Percentiles rank a stretch among this genome's conserved stretches.
phyloP scores from a whole-genome alignment of 164 flowering plant genomes.

The Litsea cubeba region DNA sequence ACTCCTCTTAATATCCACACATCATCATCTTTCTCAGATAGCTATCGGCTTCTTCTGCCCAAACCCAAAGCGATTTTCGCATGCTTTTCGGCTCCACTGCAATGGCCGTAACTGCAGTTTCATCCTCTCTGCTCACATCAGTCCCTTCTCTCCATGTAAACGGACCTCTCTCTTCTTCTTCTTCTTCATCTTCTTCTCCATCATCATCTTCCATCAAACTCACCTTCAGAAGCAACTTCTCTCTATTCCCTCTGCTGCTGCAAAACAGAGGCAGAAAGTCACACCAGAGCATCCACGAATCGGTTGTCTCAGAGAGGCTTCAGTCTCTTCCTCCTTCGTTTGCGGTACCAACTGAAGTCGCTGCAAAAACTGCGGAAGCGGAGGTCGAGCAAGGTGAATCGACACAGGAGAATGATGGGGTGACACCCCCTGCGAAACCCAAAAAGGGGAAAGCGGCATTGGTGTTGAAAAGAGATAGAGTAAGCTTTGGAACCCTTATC shows the following conservation, averaged over 20 bases:
- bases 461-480: slow-evolving; percentile 82
- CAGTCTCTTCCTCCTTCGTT: slow-evolving; percentile 6
- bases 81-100: no score
- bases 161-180: neutral
- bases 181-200: neutral
- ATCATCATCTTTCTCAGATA: no score
- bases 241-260: neutral
- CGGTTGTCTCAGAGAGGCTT: neutral
- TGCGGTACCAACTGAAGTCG: slow-evolving; percentile 31
- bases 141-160: neutral
- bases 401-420: slow-evolving; percentile 19
- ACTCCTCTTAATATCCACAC: no score
- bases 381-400: slow-evolving; percentile 28
- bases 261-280: slow-evolving; percentile 14
- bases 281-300: neutral
- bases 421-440: slow-evolving; percentile 38
- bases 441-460: slow-evolving; percentile 91
- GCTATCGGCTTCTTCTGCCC: no score
- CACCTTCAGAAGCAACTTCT: neutral
- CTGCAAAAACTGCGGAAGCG: slow-evolving; percentile 27
- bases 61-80: no score
- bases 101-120: no score
- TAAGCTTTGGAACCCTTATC: slow-evolving; percentile 12
- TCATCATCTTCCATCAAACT: neutral
- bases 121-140: neutral